Conservation (phyloP, 345 rosid species). For the Salix purpurea region DNA sequence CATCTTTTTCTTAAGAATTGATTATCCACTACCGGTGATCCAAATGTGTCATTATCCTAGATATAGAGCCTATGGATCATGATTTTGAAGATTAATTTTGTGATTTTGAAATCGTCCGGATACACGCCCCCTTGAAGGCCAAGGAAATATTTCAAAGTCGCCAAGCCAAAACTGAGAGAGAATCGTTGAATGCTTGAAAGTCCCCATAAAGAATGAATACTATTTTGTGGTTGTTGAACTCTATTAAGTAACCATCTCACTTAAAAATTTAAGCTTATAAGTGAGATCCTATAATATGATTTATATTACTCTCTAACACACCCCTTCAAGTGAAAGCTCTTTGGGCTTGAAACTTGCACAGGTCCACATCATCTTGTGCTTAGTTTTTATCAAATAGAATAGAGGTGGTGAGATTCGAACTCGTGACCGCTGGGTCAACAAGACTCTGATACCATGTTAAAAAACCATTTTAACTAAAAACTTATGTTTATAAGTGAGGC, state of each 20-base stretch:
- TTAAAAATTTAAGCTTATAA: too few relatives aligned
- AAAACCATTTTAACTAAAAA: too few relatives aligned
- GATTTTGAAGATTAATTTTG: neutral
- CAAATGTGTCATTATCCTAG: neutral
- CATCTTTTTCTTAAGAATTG: neutral
- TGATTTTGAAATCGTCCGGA: constrained; percentile 35
- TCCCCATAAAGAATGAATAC: constrained; percentile 29
- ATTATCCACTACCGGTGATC: neutral
- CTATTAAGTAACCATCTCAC: accelerated
- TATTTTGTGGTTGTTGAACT: neutral
- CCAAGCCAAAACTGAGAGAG: constrained; percentile 9
- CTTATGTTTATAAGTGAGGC: too few relatives aligned
- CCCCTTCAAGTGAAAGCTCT: too few relatives aligned
- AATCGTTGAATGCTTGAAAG: constrained; percentile 3
- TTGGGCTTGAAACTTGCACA: too few relatives aligned
- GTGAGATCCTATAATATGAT: too few relatives aligned
- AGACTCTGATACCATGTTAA: too few relatives aligned
- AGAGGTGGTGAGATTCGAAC: too few relatives aligned
- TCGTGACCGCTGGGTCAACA: too few relatives aligned
- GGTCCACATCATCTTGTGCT: too few relatives aligned
- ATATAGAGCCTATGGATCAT: neutral
- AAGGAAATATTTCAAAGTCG: constrained; percentile 17
- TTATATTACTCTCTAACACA: too few relatives aligned
- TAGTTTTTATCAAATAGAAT: too few relatives aligned
- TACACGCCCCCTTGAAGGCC: constrained; percentile 49